These are phyloP conservation scores for Helicocarpus griseus DNA, from an alignment of 2,329 filamentous ascomycete species.

Conservation along the genomic window DNA sequence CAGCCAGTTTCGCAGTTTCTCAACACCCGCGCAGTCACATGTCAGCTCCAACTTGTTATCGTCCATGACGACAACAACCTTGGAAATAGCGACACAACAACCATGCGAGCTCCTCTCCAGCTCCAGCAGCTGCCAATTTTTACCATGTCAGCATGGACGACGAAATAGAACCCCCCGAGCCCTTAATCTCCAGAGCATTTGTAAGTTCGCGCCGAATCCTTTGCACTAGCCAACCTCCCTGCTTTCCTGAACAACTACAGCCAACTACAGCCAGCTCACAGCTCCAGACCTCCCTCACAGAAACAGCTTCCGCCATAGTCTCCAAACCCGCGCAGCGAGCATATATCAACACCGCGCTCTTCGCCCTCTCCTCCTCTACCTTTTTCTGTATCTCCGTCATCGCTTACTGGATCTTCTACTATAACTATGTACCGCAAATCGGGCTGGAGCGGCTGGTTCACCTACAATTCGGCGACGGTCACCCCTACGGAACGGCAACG, in stretches of 20 bases:
- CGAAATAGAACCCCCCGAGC: slow-evolving; percentile 1
- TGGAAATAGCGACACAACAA: not conserved
- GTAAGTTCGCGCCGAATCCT: not conserved
- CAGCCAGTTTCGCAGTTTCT: no score
- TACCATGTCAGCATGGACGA: not conserved
- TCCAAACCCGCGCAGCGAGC: slow-evolving; percentile 55
- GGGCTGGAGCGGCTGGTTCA: slow-evolving; percentile 54
- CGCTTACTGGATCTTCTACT: slow-evolving; percentile 60
- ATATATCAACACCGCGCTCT: slow-evolving; percentile 52
- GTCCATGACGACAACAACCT: not conserved
- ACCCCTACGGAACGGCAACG: slow-evolving; percentile 44
- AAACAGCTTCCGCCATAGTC: slow-evolving; percentile 45
- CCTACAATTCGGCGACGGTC: slow-evolving; percentile 51
- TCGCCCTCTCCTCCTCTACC: slow-evolving; percentile 42
- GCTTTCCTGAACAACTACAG: not conserved
- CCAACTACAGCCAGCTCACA: slow-evolving; percentile 31
- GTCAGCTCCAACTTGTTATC: not conserved
- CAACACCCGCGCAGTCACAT: not conserved
- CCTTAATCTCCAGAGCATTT: slow-evolving; percentile 6
- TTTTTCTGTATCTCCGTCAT: slow-evolving; percentile 50
- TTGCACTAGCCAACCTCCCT: slow-evolving; percentile 3
- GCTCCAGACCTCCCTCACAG: slow-evolving; percentile 42
- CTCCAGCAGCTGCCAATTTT: not conserved
- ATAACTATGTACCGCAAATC: slow-evolving; percentile 57
- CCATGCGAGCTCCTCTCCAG: not conserved